phyloP scores from a whole-genome alignment of 73 alveolate genomes.

The Paramecium sonneborni region DNA sequence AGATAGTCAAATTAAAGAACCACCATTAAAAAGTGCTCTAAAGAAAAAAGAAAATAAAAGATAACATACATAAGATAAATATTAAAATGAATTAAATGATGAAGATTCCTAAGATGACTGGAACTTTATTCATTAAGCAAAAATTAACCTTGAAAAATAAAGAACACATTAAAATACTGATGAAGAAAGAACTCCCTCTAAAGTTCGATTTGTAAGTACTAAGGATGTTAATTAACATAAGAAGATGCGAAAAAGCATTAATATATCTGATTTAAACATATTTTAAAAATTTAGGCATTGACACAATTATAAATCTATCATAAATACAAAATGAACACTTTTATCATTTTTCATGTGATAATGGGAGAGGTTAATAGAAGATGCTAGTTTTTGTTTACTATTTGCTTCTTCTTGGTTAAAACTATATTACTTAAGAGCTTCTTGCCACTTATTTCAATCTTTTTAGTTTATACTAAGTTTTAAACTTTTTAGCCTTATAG shows the following conservation, averaged over 20 bases:
- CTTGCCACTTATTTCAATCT: neutral
- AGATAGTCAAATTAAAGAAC: neutral
- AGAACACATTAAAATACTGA: neutral
- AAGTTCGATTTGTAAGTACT: constrained; percentile 32
- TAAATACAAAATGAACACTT: neutral
- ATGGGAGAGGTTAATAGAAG: neutral
- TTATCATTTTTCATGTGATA: neutral
- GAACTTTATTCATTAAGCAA: constrained; percentile 19
- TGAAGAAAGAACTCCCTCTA: constrained; percentile 42
- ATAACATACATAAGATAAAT: neutral
- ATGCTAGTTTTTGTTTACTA: neutral
- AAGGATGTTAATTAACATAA: neutral
- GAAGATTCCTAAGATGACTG: constrained; percentile 46
- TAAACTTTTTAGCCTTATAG: neutral
- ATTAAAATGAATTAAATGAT: neutral
- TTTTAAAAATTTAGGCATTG: neutral
- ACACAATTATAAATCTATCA: neutral
- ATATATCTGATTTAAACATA: neutral
- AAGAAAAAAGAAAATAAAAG: constrained; percentile 2
- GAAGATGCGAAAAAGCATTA: neutral
- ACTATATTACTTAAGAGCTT: neutral
- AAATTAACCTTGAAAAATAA: constrained; percentile 2
- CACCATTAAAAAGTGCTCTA: constrained; percentile 33
- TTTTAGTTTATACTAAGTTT: neutral
- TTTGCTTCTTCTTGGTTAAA: constrained; percentile 7